These are phyloP conservation scores for Protoeuglena noctilucae DNA, from an alignment of 139 green algal genomes.

Conservation along the genomic window DNA sequence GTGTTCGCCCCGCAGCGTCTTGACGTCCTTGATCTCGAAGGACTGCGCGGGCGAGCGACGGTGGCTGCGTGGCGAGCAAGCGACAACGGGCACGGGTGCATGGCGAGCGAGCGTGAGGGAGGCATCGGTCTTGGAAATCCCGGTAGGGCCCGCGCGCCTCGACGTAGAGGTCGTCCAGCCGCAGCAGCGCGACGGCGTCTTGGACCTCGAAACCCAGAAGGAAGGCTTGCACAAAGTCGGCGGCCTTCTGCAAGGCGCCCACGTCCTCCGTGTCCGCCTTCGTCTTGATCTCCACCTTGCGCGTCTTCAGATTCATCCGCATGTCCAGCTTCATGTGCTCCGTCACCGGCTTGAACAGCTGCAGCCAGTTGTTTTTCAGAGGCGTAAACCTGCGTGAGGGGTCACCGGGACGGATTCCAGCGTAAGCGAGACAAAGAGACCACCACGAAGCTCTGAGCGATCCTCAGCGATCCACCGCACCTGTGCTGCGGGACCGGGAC, in stretches of 20 bases:
- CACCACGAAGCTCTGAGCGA: too few relatives aligned
- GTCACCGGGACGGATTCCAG: too few relatives aligned
- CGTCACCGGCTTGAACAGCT: slow-evolving; percentile 91
- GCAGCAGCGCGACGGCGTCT: slow-evolving; percentile 89
- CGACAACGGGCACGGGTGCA: too few relatives aligned
- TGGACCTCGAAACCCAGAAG: slow-evolving; percentile 81
- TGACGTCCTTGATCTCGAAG: slow-evolving; percentile 98
- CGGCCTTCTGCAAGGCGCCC: slow-evolving; percentile 80
- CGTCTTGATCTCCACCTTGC: slow-evolving; percentile 95
- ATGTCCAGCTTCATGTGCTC: slow-evolving; percentile 96
- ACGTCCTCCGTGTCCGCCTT: slow-evolving; percentile 55
- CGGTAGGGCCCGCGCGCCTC: too few relatives aligned
- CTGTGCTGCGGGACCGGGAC: too few relatives aligned
- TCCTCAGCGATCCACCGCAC: too few relatives aligned
- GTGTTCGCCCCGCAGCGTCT: slow-evolving; percentile 93
- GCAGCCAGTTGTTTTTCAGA: slow-evolving; percentile 88
- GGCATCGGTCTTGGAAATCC: too few relatives aligned
- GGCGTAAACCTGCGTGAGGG: too few relatives aligned
- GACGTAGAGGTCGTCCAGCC: slow-evolving; percentile 94
- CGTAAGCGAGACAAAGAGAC: too few relatives aligned
- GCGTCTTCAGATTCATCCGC: slow-evolving; percentile 96
- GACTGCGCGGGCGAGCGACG: too few relatives aligned
- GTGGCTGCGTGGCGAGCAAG: too few relatives aligned
- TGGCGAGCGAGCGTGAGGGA: too few relatives aligned
- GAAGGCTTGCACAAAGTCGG: slow-evolving; percentile 95